These are phyloP conservation scores for Boletus sensibilis DNA, from an alignment of 768 basidiomycete species.

Conservation along the genomic window DNA sequence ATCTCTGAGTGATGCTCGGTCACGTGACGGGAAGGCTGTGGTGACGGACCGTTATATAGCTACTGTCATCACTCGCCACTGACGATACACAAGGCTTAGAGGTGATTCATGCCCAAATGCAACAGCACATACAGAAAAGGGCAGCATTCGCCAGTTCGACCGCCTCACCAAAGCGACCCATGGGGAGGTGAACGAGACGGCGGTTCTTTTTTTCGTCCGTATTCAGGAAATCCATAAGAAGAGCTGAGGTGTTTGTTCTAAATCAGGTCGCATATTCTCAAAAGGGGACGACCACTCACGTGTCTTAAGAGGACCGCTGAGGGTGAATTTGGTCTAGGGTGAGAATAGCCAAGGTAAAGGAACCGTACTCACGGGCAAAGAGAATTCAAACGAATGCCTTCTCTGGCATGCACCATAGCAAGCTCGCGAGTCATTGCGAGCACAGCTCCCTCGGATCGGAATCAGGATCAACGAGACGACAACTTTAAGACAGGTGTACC, in stretches of 20 bases:
- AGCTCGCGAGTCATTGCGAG: constrained; percentile 97
- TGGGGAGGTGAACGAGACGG: constrained; percentile 85
- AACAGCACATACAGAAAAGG: constrained; percentile 77
- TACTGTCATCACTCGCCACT: constrained; percentile 95
- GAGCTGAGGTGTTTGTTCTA: constrained; percentile 48
- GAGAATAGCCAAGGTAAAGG: background rate
- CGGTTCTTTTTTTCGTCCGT: constrained; percentile 94
- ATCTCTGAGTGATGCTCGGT: constrained; percentile 3
- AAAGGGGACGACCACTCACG: constrained; percentile 51
- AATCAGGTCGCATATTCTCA: background rate
- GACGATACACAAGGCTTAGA: constrained; percentile 7
- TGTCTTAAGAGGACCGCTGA: constrained; percentile 90
- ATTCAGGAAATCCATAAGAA: constrained; percentile 98
- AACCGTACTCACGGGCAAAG: constrained; percentile 80
- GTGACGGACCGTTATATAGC: constrained; percentile 83
- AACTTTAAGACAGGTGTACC: constrained; percentile 39
- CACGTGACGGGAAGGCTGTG: background rate
- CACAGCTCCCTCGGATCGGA: constrained; percentile 73
- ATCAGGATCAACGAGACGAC: constrained; percentile 7
- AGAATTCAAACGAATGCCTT: constrained; percentile 95
- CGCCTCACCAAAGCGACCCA: constrained; percentile 98
- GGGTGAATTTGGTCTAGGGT: constrained; percentile 7
- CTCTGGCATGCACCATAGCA: constrained; percentile 95
- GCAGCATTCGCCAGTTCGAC: constrained; percentile 92
- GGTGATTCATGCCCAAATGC: constrained; percentile 1